Evolutionary conservation across 768 basidiomycete genomes (phyloP).

Genomic region (Amanita inopinata): DNA sequence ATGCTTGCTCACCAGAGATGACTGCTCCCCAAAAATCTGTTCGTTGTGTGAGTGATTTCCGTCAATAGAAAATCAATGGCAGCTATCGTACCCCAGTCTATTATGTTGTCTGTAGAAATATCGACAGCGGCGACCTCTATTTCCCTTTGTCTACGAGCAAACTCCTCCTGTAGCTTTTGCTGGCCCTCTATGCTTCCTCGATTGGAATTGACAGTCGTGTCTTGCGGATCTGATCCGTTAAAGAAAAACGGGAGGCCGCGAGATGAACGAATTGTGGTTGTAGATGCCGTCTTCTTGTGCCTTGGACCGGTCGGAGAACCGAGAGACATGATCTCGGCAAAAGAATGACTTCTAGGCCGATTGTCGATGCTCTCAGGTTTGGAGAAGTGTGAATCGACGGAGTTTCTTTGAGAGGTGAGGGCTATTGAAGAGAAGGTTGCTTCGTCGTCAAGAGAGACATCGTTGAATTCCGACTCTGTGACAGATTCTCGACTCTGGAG

Average conservation of each 20-base stretch:
- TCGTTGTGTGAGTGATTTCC: slow-evolving; percentile 1
- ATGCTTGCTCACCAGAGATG: slow-evolving; percentile 53
- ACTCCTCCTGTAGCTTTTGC: slow-evolving; percentile 68
- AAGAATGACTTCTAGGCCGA: background rate
- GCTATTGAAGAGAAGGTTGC: slow-evolving; percentile 26
- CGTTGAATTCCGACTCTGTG: slow-evolving; percentile 56
- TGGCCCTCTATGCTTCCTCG: slow-evolving; percentile 53
- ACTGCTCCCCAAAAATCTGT: slow-evolving; percentile 94
- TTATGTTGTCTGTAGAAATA: slow-evolving; percentile 23
- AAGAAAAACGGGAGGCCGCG: slow-evolving; percentile 45
- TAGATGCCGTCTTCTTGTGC: slow-evolving; percentile 61
- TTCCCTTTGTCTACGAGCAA: slow-evolving; percentile 54
- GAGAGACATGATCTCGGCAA: background rate
- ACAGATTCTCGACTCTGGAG: slow-evolving; percentile 26
- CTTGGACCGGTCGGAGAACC: slow-evolving; percentile 18
- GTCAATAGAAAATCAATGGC: background rate
- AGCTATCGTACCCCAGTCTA: slow-evolving; percentile 71
- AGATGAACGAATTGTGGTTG: slow-evolving; percentile 43
- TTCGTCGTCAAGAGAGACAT: slow-evolving; percentile 48
- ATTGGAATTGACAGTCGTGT: slow-evolving; percentile 28
- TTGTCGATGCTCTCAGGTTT: background rate
- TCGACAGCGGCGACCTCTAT: slow-evolving; percentile 31
- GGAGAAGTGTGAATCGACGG: background rate
- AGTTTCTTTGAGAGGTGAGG: slow-evolving; percentile 17
- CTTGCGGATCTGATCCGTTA: slow-evolving; percentile 42